Conservation (phyloP, 2,329 filamentous ascomycete genomes). For the Aspergillus quadrilineatus region DNA sequence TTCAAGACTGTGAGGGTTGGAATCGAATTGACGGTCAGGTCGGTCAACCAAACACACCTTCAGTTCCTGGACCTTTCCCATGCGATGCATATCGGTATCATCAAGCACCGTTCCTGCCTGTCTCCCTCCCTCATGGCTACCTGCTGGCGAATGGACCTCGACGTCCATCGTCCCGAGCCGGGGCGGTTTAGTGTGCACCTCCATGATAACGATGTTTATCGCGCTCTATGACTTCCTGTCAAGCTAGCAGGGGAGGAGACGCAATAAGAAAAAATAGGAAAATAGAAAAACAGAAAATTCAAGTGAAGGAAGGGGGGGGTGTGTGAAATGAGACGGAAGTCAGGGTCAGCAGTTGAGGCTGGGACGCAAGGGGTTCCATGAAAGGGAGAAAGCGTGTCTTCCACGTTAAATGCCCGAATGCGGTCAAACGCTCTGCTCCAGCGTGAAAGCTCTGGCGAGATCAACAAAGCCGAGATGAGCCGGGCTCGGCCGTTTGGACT, state of each 20-base stretch:
- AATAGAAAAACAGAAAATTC: too few relatives aligned
- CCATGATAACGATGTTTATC: neutral
- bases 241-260: neutral
- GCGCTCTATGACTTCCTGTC: neutral
- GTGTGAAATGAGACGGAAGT: too few relatives aligned
- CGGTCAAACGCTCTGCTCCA: too few relatives aligned
- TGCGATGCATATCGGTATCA: conserved; percentile 31
- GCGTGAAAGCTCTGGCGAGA: too few relatives aligned
- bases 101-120: conserved; percentile 21
- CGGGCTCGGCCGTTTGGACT: too few relatives aligned
- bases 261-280: neutral
- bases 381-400: too few relatives aligned
- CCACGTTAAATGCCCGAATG: too few relatives aligned
- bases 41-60: conserved; percentile 19
- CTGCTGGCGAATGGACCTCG: conserved; percentile 5
- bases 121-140: neutral
- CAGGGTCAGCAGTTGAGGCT: too few relatives aligned
- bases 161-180: conserved; percentile 6
- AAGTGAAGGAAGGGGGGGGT: too few relatives aligned
- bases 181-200: neutral
- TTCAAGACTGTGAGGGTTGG: neutral
- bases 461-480: too few relatives aligned
- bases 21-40: neutral
- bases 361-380: too few relatives aligned
- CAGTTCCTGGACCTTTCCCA: conserved; percentile 34